phyloP scores from a whole-genome alignment of 2,329 filamentous ascomycete species.

The Fusarium sp. region DNA sequence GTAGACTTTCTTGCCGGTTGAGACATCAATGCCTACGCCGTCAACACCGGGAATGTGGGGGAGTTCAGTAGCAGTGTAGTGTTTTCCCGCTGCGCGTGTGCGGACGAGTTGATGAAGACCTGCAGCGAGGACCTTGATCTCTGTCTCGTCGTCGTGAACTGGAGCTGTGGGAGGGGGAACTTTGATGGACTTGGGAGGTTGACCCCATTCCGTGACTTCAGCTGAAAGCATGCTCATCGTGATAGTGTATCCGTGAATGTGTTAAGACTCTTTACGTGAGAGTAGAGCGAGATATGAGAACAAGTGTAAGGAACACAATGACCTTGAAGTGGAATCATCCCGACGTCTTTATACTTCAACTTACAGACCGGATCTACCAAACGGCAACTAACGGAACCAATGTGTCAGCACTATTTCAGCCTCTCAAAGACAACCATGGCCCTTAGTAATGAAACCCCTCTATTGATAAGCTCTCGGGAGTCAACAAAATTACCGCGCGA shows the following conservation, averaged over 20 bases:
- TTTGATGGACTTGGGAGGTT: constrained; percentile 43
- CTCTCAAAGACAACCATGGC: not conserved
- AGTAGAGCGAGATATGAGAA: not conserved
- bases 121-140: constrained; percentile 62
- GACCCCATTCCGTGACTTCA: constrained; percentile 53
- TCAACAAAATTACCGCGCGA: not conserved
- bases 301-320: not conserved
- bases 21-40: constrained; percentile 59
- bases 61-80: constrained; percentile 61
- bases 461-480: constrained; percentile 21
- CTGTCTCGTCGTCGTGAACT: constrained; percentile 50
- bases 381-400: not conserved
- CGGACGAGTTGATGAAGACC: constrained; percentile 66
- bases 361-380: not conserved
- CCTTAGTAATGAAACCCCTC: constrained; percentile 24
- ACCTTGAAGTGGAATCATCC: not conserved
- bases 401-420: constrained; percentile 11
- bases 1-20: constrained; percentile 61
- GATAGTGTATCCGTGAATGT: not conserved
- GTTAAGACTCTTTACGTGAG: not conserved
- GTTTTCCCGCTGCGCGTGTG: constrained; percentile 62
- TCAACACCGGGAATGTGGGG: constrained; percentile 65
- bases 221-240: constrained; percentile 51
- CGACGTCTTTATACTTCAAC: constrained; percentile 23
- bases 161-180: constrained; percentile 51